Percentiles rank a stretch among this genome's conserved stretches.
Conservation (phyloP, 2,329 filamentous ascomycete species). For the Beauveria scarabaeidicola region DNA sequence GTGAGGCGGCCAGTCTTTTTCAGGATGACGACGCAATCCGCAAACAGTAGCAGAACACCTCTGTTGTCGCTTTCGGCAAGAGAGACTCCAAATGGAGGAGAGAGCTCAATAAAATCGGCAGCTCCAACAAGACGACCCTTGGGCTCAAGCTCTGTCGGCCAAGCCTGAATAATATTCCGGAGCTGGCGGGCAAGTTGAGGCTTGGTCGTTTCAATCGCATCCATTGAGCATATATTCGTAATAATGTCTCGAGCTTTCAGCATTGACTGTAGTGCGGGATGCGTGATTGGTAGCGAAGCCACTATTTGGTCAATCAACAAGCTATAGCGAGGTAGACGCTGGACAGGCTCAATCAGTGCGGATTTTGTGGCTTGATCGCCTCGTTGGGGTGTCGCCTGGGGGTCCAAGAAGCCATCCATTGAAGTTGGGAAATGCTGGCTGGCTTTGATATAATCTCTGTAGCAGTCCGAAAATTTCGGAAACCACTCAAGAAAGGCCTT, state of each 20-base stretch:
- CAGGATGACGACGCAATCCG: slow-evolving; percentile 70
- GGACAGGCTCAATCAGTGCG: slow-evolving; percentile 90
- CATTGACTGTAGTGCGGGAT: slow-evolving; percentile 75
- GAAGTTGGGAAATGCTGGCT: slow-evolving; percentile 81
- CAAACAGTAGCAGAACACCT: slow-evolving; percentile 75
- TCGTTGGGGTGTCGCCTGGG: slow-evolving; percentile 50
- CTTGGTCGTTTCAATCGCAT: slow-evolving; percentile 61
- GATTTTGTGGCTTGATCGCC: slow-evolving; percentile 89
- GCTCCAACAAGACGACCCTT: slow-evolving; percentile 73
- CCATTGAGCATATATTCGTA: slow-evolving; percentile 92
- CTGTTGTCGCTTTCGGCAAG: slow-evolving; percentile 38
- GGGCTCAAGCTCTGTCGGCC: slow-evolving; percentile 64
- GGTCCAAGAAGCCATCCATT: slow-evolving; percentile 69
- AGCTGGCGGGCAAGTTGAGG: slow-evolving; percentile 66
- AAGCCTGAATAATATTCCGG: slow-evolving; percentile 66
- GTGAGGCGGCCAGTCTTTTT: slow-evolving; percentile 60
- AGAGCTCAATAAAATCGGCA: slow-evolving; percentile 69
- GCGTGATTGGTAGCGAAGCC: slow-evolving; percentile 72
- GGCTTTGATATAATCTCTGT: slow-evolving; percentile 85
- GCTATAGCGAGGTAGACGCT: slow-evolving; percentile 88
- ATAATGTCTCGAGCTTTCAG: slow-evolving; percentile 88
- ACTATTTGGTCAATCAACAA: slow-evolving; percentile 95
- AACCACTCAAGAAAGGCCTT: slow-evolving; percentile 85
- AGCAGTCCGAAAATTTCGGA: slow-evolving; percentile 82
- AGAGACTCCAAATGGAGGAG: slow-evolving; percentile 55